Evolutionary conservation across 352 stramenopile species (phyloP), one percentile per base, ranked within the genome.

Genomic region (Globisporangium nagaii): DNA sequence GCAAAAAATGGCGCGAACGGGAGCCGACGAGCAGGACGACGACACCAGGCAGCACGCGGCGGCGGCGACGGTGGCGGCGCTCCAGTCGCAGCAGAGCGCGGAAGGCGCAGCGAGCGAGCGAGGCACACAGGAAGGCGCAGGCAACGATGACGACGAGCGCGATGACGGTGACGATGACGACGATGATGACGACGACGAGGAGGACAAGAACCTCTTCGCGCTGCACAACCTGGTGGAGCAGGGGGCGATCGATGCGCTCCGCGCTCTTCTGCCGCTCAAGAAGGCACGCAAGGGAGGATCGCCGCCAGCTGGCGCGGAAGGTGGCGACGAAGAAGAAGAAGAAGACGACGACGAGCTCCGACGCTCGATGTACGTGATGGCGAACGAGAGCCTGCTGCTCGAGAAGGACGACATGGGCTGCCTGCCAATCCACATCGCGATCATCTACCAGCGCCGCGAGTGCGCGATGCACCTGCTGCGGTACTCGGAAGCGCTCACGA

Each of bases 351-450:
- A 43, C 17, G 25, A 50, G 27, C 39, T 9, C 60, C 60, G 34
- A 39, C 61, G 50, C 34, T 60, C 59, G 20, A 63, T 79, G 53
- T 60, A 63, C 17, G 66, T 85, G 42, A 63, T 89, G 32, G 70
- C 70, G 11, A 62, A 54, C 19, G 80, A 91, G 61, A 71, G 71
- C 36, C 63, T 49, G 56, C 65, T 93, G 31, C 66, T 88, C 22
- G 82, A 93, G 47, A 88, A 87, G 53, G 86, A 96, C 61, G 75
- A 90, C 45, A 88, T 87, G 73, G 84, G 84, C 20, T 91, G 86
- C 46, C 71, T 93, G 34, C 81, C 87, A 8, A 54, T 96, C 17
- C 84, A 95, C 47, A 62, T 90, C 32, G 82, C 79, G 15, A 40
- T 84, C 20, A 74, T 93, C 46, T 64, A 93, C 57, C 70, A 86